These are phyloP conservation scores for Rhodotorula toruloides DNA, from an alignment of 768 basidiomycete genomes.

Conservation along the genomic window DNA sequence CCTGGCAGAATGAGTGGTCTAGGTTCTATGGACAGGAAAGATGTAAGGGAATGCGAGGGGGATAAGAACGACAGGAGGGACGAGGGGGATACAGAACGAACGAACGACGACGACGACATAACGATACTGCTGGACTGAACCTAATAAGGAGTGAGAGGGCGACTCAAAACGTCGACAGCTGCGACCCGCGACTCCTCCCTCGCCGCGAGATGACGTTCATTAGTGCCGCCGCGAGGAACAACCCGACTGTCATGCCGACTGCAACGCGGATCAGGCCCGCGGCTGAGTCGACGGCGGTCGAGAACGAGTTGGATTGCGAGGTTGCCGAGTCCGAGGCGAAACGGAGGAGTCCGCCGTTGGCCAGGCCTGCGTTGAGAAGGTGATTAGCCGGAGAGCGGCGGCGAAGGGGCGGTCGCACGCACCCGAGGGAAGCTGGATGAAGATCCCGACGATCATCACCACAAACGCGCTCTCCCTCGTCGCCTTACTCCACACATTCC, in stretches of 20 bases:
- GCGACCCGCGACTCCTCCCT: slow-evolving; percentile 45
- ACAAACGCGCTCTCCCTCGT: slow-evolving; percentile 55
- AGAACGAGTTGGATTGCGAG: slow-evolving; percentile 53
- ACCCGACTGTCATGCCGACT: slow-evolving; percentile 68
- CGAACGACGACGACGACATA: not conserved
- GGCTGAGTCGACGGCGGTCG: slow-evolving; percentile 67
- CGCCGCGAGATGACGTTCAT: slow-evolving; percentile 45
- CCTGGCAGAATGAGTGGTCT: too few species aligned
- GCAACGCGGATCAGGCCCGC: slow-evolving; percentile 69
- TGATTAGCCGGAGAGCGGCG: too few species aligned
- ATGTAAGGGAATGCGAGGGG: too few species aligned
- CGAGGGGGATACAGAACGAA: too few species aligned
- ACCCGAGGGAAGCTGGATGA: slow-evolving; percentile 66
- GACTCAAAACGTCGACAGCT: slow-evolving; percentile 49
- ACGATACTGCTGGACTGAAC: too few species aligned
- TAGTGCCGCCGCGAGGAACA: slow-evolving; percentile 49
- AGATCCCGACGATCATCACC: slow-evolving; percentile 63
- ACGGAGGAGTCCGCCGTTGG: slow-evolving; percentile 69
- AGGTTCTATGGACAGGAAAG: too few species aligned
- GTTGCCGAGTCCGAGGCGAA: slow-evolving; percentile 54
- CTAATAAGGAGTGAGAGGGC: too few species aligned
- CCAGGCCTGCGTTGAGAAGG: slow-evolving; percentile 52
- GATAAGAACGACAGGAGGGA: too few species aligned
- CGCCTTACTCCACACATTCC: slow-evolving; percentile 62
- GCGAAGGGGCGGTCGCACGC: not conserved